Conservation (phyloP, 2,329 filamentous ascomycete species). For the Paecilomyces variotii region DNA sequence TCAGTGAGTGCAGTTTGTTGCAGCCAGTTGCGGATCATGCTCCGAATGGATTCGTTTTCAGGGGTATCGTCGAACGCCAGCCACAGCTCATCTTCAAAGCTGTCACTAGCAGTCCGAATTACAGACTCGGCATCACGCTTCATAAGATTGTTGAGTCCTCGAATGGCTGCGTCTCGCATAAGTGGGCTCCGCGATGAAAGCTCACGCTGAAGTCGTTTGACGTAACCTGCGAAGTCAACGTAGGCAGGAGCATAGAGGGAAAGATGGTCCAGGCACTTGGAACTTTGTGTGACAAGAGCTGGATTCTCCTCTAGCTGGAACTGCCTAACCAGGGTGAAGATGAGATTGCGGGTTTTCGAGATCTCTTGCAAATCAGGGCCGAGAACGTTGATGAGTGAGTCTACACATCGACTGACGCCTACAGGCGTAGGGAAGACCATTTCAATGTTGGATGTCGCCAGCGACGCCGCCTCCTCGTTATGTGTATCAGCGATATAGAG, state of each 20-base stretch:
- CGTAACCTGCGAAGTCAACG: slow-evolving; percentile 76
- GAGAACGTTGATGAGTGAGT: slow-evolving; percentile 93
- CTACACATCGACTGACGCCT: slow-evolving; percentile 77
- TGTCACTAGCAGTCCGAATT: slow-evolving; percentile 62
- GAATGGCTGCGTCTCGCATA: slow-evolving; percentile 71
- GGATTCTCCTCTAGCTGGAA: slow-evolving; percentile 69
- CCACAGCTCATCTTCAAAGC: slow-evolving; percentile 89
- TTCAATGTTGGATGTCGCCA: slow-evolving; percentile 84
- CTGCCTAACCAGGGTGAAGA: slow-evolving; percentile 75
- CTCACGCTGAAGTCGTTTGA: slow-evolving; percentile 70
- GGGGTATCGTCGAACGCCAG: slow-evolving; percentile 72
- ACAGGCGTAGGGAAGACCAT: slow-evolving; percentile 74
- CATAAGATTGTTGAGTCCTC: slow-evolving; percentile 91
- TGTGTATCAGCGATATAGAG: slow-evolving; percentile 88
- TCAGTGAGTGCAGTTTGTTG: slow-evolving; percentile 77
- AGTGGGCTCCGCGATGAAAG: slow-evolving; percentile 61
- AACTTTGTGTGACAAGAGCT: slow-evolving; percentile 64
- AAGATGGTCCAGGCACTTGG: slow-evolving; percentile 81
- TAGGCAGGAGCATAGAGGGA: slow-evolving; percentile 85
- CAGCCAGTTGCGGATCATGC: slow-evolving; percentile 87
- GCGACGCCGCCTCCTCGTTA: slow-evolving; percentile 70
- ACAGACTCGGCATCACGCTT: slow-evolving; percentile 82
- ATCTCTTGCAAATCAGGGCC: slow-evolving; percentile 92
- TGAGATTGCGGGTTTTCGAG: slow-evolving; percentile 82
- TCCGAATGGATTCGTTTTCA: slow-evolving; percentile 69